phyloP scores from a whole-genome alignment of 1,139 yeast genomes.

The Geotrichum histeridarum region DNA sequence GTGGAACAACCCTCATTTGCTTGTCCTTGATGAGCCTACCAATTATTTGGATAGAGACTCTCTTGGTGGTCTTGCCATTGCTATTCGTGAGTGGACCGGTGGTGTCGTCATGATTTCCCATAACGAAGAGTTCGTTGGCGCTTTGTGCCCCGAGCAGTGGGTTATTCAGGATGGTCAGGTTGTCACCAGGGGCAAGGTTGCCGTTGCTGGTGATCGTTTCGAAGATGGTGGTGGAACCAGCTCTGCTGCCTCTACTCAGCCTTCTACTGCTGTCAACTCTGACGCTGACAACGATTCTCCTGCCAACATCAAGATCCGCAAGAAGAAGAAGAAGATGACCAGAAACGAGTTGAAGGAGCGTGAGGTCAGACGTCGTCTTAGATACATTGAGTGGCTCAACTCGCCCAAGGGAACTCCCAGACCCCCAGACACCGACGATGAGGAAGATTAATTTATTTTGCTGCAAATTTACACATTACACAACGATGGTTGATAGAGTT shows the following conservation, averaged over 20 bases:
- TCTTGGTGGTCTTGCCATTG: slow-evolving; percentile 92
- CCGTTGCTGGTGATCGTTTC: slow-evolving; percentile 70
- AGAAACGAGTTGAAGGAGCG: slow-evolving; percentile 90
- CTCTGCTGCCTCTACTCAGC: slow-evolving; percentile 10
- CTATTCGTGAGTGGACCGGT: slow-evolving; percentile 96
- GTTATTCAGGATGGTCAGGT: slow-evolving; percentile 88
- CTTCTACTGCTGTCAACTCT: slow-evolving; percentile 16
- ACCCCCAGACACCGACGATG: slow-evolving; percentile 90
- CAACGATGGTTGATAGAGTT: slow-evolving; percentile 5
- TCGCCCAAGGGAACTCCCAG: slow-evolving; percentile 97
- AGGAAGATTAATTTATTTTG: slow-evolving; percentile 46
- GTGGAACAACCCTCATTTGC: slow-evolving; percentile 99
- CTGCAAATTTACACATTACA: background rate
- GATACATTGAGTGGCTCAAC: slow-evolving; percentile 91
- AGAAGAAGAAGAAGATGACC: slow-evolving; percentile 83
- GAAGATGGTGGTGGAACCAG: slow-evolving; percentile 48
- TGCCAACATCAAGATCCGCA: slow-evolving; percentile 87
- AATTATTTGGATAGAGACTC: slow-evolving; percentile 97
- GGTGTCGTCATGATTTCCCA: slow-evolving; percentile 99
- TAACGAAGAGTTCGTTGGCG: slow-evolving; percentile 94
- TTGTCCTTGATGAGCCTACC: slow-evolving; percentile 97
- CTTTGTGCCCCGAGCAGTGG: slow-evolving; percentile 98
- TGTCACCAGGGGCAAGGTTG: slow-evolving; percentile 74
- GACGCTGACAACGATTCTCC: slow-evolving; percentile 59
- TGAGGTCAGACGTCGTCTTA: slow-evolving; percentile 88